Conservation (phyloP, 1,284 basidiomycete species). For the Fomitopsis pinicola region DNA sequence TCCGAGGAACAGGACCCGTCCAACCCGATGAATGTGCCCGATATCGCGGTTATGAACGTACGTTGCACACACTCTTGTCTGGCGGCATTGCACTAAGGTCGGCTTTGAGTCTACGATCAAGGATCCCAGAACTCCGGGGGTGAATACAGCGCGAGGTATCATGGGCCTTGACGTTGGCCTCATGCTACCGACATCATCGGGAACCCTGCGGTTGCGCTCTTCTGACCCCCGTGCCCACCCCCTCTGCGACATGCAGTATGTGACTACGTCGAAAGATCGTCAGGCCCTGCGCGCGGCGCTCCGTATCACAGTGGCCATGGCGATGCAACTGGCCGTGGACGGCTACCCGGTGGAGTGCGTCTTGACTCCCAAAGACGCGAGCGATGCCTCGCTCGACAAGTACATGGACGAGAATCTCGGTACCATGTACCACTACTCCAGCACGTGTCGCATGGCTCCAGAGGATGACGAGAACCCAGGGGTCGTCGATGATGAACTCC, state of each 20-base stretch:
- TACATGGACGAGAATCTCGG: conserved; percentile 21
- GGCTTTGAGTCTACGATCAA: not conserved
- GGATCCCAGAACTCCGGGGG: conserved; percentile 11
- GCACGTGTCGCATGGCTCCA: conserved; percentile 35
- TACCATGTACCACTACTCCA: conserved; percentile 33
- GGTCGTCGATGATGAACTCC: conserved; percentile 41
- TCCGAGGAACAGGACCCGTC: conserved; percentile 9
- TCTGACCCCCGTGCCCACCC: conserved; percentile 24
- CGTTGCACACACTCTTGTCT: not conserved
- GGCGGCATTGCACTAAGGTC: too few species aligned
- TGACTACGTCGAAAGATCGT: conserved; percentile 8
- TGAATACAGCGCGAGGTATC: not conserved
- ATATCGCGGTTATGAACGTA: conserved; percentile 32
- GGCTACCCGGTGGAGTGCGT: conserved; percentile 28
- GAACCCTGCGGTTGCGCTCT: conserved; percentile 29
- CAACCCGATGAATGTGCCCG: conserved; percentile 17
- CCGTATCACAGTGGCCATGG: conserved; percentile 18
- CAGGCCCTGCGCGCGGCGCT: conserved; percentile 18
- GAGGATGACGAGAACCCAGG: conserved; percentile 16
- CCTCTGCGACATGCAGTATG: not conserved
- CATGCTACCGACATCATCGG: conserved; percentile 30
- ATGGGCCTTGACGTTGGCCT: conserved; percentile 29
- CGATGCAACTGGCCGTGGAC: conserved; percentile 23
- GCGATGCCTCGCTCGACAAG: conserved; percentile 21
- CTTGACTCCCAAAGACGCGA: conserved; percentile 22